Conservation (phyloP, 257 asterid genomes). For the Ajuga chamaepitys region DNA sequence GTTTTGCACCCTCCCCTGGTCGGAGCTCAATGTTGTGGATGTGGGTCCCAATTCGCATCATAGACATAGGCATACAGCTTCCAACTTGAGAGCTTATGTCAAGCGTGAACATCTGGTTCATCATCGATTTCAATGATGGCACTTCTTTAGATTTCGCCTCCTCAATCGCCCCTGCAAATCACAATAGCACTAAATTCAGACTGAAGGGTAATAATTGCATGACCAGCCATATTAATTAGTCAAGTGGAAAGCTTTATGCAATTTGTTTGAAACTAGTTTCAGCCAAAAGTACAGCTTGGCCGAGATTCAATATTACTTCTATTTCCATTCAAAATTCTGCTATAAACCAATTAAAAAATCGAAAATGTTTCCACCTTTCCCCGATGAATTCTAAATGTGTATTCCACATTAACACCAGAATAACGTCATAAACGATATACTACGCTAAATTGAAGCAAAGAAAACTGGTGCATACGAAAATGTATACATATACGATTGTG, state of each 20-base stretch:
- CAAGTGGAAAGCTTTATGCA: not conserved
- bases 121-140: slow-evolving; percentile 31
- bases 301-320: not conserved
- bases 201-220: not conserved
- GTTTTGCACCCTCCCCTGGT: slow-evolving; percentile 77
- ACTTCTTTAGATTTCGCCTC: slow-evolving; percentile 12
- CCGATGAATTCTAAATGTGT: not conserved
- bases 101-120: slow-evolving; percentile 40
- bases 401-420: not conserved
- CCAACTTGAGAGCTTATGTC: slow-evolving; percentile 58
- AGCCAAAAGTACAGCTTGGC: not conserved
- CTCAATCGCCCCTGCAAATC: slow-evolving; percentile 27
- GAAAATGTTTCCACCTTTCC: not conserved
- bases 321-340: not conserved
- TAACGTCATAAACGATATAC: not conserved
- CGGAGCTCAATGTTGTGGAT: slow-evolving; percentile 88
- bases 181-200: not conserved
- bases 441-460: not conserved
- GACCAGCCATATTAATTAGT: not conserved
- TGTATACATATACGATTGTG: not conserved
- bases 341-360: not conserved
- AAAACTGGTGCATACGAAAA: not conserved
- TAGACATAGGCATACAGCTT: slow-evolving; percentile 51
- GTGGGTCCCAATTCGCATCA: slow-evolving; percentile 64
- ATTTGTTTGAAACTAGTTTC: not conserved